Conservation (phyloP, 2,329 filamentous ascomycete genomes). For the Sarocladiaceae sp. region DNA sequence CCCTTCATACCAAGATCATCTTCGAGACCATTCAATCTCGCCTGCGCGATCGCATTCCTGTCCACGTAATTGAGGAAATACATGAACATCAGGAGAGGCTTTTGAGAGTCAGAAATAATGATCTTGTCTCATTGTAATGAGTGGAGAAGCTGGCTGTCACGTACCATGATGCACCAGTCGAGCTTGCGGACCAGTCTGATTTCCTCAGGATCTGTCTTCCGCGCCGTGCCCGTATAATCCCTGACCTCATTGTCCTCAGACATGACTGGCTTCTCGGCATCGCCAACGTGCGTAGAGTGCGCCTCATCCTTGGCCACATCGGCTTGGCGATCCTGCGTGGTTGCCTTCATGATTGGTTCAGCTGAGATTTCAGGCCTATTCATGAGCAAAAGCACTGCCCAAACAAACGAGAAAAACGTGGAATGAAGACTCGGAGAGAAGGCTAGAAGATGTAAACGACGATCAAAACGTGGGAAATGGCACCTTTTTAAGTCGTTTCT, state of each 20-base stretch:
- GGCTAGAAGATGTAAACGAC: too few species aligned
- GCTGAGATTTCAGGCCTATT: too few species aligned
- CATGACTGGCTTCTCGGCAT: constrained; percentile 5
- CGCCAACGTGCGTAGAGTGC: constrained; percentile 1
- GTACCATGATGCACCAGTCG: constrained; percentile 35
- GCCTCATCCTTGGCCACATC: constrained; percentile 1
- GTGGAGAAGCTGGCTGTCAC: not conserved
- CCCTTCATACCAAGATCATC: constrained; percentile 45
- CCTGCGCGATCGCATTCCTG: constrained; percentile 39
- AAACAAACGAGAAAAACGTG: too few species aligned
- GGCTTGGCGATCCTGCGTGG: constrained; percentile 4
- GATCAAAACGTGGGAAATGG: too few species aligned
- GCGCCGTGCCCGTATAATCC: constrained; percentile 31
- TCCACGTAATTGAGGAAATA: constrained; percentile 39
- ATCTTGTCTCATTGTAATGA: not conserved
- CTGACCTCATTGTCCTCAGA: not conserved
- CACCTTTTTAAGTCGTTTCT: too few species aligned
- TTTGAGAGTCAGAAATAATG: not conserved
- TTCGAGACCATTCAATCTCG: constrained; percentile 39
- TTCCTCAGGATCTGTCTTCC: constrained; percentile 33
- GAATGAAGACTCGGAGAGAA: not conserved
- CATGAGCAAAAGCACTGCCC: too few species aligned
- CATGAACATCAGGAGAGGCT: constrained; percentile 31
- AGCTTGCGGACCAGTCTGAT: constrained; percentile 34
- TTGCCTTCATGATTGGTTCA: not conserved